A percentile compares a stretch with the other conserved stretches of the same genome.
Evolutionary conservation across 441 rosid genomes (phyloP).

Genomic region (Adansonia rubrostipa): DNA sequence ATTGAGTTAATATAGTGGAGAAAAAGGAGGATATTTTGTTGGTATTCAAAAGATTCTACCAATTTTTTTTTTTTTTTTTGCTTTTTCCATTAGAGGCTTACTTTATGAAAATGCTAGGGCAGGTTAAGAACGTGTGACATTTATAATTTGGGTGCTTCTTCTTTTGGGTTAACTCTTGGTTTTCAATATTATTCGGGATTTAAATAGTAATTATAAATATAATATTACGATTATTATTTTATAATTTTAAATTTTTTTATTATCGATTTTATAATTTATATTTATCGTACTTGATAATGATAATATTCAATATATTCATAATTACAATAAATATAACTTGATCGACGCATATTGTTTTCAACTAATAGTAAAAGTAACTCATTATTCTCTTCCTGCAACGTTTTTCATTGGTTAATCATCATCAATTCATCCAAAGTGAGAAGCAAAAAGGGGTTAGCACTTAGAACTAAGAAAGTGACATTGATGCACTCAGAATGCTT

Average conservation of each 20-base stretch:
- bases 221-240: too few species aligned
- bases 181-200: slow-evolving; percentile 13
- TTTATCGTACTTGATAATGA: too few species aligned
- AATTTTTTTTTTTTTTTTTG: slow-evolving; percentile 14
- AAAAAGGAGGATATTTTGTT: slow-evolving; percentile 39
- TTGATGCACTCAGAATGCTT: not conserved
- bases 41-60: slow-evolving; percentile 28
- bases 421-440: not conserved
- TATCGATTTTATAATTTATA: too few species aligned
- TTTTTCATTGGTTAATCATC: not conserved
- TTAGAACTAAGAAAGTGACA: not conserved
- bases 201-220: too few species aligned
- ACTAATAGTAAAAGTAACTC: not conserved
- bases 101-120: slow-evolving; percentile 35
- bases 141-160: slow-evolving; percentile 26
- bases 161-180: slow-evolving; percentile 23
- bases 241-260: too few species aligned
- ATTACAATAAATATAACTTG: too few species aligned
- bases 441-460: too few species aligned
- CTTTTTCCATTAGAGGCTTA: not conserved
- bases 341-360: not conserved
- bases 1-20: slow-evolving; percentile 37
- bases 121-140: slow-evolving; percentile 28
- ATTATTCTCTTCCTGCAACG: not conserved
- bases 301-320: too few species aligned